Percentiles rank a stretch among this genome's conserved stretches.
phyloP scores from a whole-genome alignment of 2,329 filamentous ascomycete genomes.

The Alternaria triticina region DNA sequence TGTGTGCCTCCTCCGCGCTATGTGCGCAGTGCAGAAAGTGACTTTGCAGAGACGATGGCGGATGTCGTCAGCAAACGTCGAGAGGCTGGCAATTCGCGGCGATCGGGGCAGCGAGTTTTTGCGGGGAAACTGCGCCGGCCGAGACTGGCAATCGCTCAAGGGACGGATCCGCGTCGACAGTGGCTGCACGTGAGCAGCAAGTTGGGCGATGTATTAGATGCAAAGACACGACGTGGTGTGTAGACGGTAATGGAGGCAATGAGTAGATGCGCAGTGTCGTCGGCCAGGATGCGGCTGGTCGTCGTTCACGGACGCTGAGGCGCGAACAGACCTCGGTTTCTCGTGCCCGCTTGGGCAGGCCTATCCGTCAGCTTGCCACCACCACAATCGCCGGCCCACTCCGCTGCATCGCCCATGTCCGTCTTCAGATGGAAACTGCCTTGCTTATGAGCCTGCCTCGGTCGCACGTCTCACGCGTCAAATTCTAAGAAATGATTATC shows the following conservation, averaged over 20 bases:
- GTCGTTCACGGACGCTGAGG: slow-evolving; percentile 20
- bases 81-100: slow-evolving; percentile 12
- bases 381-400: background rate
- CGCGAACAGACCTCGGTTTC: slow-evolving; percentile 32
- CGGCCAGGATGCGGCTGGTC: slow-evolving; percentile 25
- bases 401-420: background rate
- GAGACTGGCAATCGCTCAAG: background rate
- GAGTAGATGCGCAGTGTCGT: background rate
- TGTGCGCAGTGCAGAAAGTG: slow-evolving; percentile 17
- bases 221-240: background rate
- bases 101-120: slow-evolving; percentile 9
- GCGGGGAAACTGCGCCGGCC: slow-evolving; percentile 14
- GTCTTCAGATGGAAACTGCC: background rate
- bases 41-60: slow-evolving; percentile 8
- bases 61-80: slow-evolving; percentile 10
- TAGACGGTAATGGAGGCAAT: background rate
- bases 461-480: too few species aligned
- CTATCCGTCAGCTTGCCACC: slow-evolving; percentile 18
- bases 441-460: background rate
- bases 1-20: slow-evolving; percentile 29
- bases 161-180: slow-evolving; percentile 20
- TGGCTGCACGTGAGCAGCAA: slow-evolving; percentile 2
- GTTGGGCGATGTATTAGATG: background rate
- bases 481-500: too few species aligned
- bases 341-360: slow-evolving; percentile 29